Base-by-base conservation (phyloP, 306 rosid genomes). In the Fagus sylvatica region DNA sequence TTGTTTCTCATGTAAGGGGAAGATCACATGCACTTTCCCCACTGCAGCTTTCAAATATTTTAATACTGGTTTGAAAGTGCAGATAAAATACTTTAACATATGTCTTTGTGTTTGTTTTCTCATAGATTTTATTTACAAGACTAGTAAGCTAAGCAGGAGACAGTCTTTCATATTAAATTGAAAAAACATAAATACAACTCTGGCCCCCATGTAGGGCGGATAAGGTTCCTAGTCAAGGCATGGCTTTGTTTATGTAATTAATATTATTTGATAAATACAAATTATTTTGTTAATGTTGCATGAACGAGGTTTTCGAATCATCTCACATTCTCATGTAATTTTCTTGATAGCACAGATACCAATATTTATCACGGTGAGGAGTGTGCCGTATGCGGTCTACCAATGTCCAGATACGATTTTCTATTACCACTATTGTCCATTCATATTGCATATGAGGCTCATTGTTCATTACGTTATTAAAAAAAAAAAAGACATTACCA, bases 231-330 rank as follows among this genome's bases (percentile, higher is more conserved):
- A 13, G 67, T 62, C 62, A 65, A 64, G 76, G 67, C 82, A 79
- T 72, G 75, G 61, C 33, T 42, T 73, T 41, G 55, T 39, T 43
- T 15, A 6, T 62, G 43, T 34, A 62, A 3, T 74, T 42, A 17
- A 53, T 53, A 12, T 46, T 40, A 42, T 41, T 3, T 70, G 15
- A 71, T 68, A 76, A 78, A 36, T 22, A 53, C 10, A 68, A 80
- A 34, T 42, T 72, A 56, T 66, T 72, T 53, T 69, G 77, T 78
- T 80, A 79, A 82, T 78, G 79, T 76, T 83, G 82, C 85, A 87
- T 71, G 87, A 85, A 84, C 87, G 87, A 87, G 84, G 85, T 4
- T 65, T 39, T 10, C 76, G 86, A 86, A 82, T 89, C 86, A 79
- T 77, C 81, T 87, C 89, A 85, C 93, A 78, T 87, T 89, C 87